A percentile compares a stretch with the other conserved stretches of the same genome.
phyloP scores from a whole-genome alignment of 2,329 filamentous ascomycete species.

The Myriangium duriaei region DNA sequence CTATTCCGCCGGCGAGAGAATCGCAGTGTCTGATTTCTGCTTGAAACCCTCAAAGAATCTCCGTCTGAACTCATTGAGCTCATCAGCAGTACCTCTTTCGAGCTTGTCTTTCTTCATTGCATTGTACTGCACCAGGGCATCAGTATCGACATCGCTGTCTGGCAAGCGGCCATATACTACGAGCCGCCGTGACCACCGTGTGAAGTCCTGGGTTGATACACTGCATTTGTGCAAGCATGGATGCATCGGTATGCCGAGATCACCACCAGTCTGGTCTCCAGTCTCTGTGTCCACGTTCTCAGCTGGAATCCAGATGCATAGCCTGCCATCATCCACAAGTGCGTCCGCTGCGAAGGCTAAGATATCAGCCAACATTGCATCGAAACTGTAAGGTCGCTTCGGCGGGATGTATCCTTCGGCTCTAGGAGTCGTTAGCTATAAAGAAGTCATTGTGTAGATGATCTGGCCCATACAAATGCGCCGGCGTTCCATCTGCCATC shows the following conservation, averaged over 20 bases:
- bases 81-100: constrained; percentile 44
- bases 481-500: constrained; percentile 55
- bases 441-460: background rate
- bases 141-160: constrained; percentile 39
- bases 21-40: too few relatives aligned
- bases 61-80: constrained; percentile 55
- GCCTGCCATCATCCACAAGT: constrained; percentile 63
- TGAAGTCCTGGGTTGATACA: constrained; percentile 76
- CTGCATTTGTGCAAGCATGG: constrained; percentile 60
- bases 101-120: constrained; percentile 22
- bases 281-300: constrained; percentile 12
- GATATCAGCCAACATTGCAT: constrained; percentile 81
- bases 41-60: constrained; percentile 31
- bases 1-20: too few relatives aligned
- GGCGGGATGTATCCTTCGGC: constrained; percentile 65
- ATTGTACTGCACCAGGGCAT: constrained; percentile 17
- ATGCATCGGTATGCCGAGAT: constrained; percentile 51
- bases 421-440: constrained; percentile 23
- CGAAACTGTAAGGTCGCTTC: constrained; percentile 84
- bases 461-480: constrained; percentile 47
- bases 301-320: constrained; percentile 55
- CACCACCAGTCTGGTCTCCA: background rate
- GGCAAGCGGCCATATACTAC: constrained; percentile 70
- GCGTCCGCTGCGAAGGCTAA: constrained; percentile 66
- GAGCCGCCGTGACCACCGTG: constrained; percentile 81